Percentiles rank a stretch among this genome's conserved stretches.
Evolutionary conservation across 345 rosid species (phyloP).

Genomic region (Luvunga scandens): DNA sequence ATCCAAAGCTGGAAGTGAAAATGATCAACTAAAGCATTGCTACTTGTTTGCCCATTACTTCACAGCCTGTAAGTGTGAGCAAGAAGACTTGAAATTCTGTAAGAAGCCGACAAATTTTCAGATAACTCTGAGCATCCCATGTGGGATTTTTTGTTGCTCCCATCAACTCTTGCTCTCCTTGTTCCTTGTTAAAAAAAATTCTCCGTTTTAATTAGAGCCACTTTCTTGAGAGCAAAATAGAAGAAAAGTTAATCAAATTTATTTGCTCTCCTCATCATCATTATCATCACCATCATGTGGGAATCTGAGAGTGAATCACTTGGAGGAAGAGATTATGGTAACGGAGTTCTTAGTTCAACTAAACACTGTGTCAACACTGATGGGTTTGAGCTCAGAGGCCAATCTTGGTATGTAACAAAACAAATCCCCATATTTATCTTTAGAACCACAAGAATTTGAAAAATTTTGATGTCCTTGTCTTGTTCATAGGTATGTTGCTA

Average conservation of each 20-base stretch:
- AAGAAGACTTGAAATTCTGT: conserved; percentile 20
- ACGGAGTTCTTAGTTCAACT: conserved; percentile 62
- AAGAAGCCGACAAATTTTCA: conserved; percentile 49
- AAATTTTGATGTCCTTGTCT: background rate
- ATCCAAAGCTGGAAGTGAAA: background rate
- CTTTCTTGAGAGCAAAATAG: background rate
- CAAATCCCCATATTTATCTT: no score
- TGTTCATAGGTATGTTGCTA: conserved; percentile 70
- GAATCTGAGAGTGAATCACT: conserved; percentile 74
- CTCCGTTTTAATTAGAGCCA: background rate
- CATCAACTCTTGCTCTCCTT: conserved; percentile 10
- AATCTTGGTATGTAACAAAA: conserved; percentile 59
- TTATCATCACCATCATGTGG: conserved; percentile 62
- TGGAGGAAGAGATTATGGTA: conserved; percentile 68
- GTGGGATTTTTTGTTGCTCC: conserved; percentile 35
- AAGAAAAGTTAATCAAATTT: background rate
- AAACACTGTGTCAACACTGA: conserved; percentile 72
- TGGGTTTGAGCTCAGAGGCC: conserved; percentile 84
- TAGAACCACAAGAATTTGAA: no score
- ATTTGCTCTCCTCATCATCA: background rate
- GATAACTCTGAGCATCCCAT: conserved; percentile 60
- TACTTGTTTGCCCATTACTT: conserved; percentile 37
- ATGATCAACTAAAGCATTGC: conserved; percentile 17
- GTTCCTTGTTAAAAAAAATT: background rate
- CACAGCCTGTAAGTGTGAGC: conserved; percentile 42